phyloP scores from a whole-genome alignment of 2,329 filamentous ascomycete genomes.

The Fusarium veterinarium region DNA sequence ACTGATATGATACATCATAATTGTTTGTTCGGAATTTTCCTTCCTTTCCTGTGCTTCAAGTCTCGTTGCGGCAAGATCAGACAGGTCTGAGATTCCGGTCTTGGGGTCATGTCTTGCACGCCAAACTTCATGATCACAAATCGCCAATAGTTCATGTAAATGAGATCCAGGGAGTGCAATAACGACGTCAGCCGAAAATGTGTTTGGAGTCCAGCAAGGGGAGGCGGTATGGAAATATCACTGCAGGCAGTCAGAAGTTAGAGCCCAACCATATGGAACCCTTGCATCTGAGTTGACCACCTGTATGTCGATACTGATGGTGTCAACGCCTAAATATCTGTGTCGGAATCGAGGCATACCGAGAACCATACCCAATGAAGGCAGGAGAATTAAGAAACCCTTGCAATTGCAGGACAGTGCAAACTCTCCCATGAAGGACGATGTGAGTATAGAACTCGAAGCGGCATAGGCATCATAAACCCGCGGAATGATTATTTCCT shows the following conservation, averaged over 20 bases:
- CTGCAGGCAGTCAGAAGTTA: slow-evolving; percentile 10
- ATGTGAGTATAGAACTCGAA: not conserved
- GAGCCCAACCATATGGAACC: slow-evolving; percentile 19
- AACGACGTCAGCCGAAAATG: slow-evolving; percentile 4
- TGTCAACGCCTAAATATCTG: slow-evolving; percentile 22
- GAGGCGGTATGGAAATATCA: slow-evolving; percentile 6
- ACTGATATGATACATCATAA: slow-evolving; percentile 6
- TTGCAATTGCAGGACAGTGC: slow-evolving; percentile 21
- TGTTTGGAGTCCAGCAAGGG: not conserved
- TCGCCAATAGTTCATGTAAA: not conserved
- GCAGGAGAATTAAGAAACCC: not conserved
- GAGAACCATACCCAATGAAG: slow-evolving; percentile 7
- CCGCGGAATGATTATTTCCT: slow-evolving; percentile 6
- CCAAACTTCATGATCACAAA: not conserved
- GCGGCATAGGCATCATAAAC: not conserved
- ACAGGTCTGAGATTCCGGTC: slow-evolving; percentile 7
- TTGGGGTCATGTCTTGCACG: not conserved
- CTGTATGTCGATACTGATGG: slow-evolving; percentile 14
- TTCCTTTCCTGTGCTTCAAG: not conserved
- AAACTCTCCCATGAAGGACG: slow-evolving; percentile 12
- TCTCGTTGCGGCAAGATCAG: not conserved
- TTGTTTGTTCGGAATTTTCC: not conserved
- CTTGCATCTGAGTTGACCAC: slow-evolving; percentile 10
- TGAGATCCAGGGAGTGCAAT: not conserved
- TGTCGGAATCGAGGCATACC: slow-evolving; percentile 1